These are phyloP conservation scores for Lachnellula occidentalis DNA, from an alignment of 2,329 filamentous ascomycete species.

Conservation along the genomic window DNA sequence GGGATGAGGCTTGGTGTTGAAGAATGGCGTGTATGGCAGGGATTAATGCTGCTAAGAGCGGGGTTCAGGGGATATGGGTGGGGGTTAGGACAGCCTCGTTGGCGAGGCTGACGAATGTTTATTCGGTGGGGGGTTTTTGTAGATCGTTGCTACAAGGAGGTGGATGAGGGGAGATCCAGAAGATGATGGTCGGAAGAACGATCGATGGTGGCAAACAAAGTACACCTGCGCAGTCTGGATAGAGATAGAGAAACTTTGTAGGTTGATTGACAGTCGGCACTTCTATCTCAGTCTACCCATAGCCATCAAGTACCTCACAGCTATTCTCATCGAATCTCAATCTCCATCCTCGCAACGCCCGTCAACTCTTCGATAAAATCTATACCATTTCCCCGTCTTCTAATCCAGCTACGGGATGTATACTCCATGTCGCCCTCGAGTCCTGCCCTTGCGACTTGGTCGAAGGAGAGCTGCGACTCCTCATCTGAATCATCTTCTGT, in stretches of 20 bases:
- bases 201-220: background rate
- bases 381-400: background rate
- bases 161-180: background rate
- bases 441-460: constrained; percentile 3
- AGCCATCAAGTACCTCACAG: background rate
- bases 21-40: constrained; percentile 2
- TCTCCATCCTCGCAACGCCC: constrained; percentile 35
- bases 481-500: constrained; percentile 5
- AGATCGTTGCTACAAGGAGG: background rate
- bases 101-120: background rate
- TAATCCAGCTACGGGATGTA: background rate
- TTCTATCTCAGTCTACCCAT: background rate
- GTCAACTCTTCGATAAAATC: constrained; percentile 34
- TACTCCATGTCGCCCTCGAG: constrained; percentile 1
- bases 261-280: background rate
- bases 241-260: background rate
- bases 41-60: background rate
- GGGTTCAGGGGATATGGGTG: too few relatives aligned
- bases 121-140: background rate
- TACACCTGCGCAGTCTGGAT: too few relatives aligned
- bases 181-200: background rate
- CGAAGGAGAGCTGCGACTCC: constrained; percentile 6
- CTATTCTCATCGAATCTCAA: constrained; percentile 31
- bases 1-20: constrained; percentile 9
- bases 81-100: background rate